Percentiles rank a stretch among this genome's conserved stretches.
These are phyloP conservation scores for Strobilomyces echinocephalus DNA, from an alignment of 768 basidiomycete species.

Conservation along the genomic window DNA sequence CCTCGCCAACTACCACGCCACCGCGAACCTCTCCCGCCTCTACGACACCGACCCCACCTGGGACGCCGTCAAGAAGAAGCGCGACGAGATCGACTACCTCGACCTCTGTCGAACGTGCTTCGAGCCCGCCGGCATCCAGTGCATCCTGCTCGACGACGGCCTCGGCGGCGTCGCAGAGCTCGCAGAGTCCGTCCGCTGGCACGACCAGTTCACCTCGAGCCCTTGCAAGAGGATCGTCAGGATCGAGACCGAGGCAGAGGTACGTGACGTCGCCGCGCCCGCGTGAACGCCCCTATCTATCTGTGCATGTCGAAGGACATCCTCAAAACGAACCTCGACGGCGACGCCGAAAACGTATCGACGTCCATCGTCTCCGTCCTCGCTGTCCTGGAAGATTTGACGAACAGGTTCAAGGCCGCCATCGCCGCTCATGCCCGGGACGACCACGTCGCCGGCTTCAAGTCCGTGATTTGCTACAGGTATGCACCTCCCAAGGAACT, in stretches of 20 bases:
- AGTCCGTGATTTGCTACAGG: conserved; percentile 71
- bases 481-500: neutral
- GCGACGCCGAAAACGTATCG: conserved; percentile 4
- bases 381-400: conserved; percentile 28
- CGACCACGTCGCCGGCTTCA: conserved; percentile 58
- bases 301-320: conserved; percentile 6
- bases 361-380: conserved; percentile 12
- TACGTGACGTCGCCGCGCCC: conserved; percentile 24
- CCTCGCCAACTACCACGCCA: conserved; percentile 56
- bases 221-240: conserved; percentile 60
- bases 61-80: conserved; percentile 52
- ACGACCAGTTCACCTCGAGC: conserved; percentile 52
- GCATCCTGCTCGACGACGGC: conserved; percentile 72
- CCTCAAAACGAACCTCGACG: conserved; percentile 21
- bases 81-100: conserved; percentile 44
- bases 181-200: conserved; percentile 54
- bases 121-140: conserved; percentile 53
- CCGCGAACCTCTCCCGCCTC: conserved; percentile 48
- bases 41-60: conserved; percentile 40
- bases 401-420: conserved; percentile 29
- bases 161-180: conserved; percentile 45
- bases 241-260: conserved; percentile 71
- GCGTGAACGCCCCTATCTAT: neutral
- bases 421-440: conserved; percentile 40
- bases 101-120: conserved; percentile 57